Base-by-base conservation (phyloP, 495 filamentous ascomycete species). In the Clohesyomyces aquaticus region DNA sequence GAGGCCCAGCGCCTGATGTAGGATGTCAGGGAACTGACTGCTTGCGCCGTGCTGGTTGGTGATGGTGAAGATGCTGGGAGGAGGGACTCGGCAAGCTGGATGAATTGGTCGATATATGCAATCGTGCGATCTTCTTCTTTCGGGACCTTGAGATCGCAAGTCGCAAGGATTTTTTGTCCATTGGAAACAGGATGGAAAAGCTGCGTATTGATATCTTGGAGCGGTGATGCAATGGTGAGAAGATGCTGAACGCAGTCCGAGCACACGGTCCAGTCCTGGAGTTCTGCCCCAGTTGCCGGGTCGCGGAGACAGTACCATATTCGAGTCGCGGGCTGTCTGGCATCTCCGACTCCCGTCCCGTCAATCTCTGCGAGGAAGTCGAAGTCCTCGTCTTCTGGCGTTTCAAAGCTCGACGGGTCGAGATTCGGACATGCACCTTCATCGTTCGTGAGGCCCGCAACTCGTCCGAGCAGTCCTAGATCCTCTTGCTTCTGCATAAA, bases 351-450 rank as follows among this genome's bases (percentile, higher is more conserved):
- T n/a, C n/a, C n/a, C n/a, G n/a, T n/a, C n/a, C n/a, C n/a, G n/a
- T n/a, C n/a, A n/a, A n/a, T n/a, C n/a, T n/a, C n/a, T n/a, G n/a
- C n/a, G n/a, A n/a, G n/a, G n/a, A n/a, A n/a, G n/a, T n/a, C n/a
- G n/a, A n/a, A n/a, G n/a, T n/a, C n/a, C n/a, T n/a, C n/a, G n/a
- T n/a, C n/a, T n/a, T 9, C 6, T 14, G 4, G 25, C 41, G 25
- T 57, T 14, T 27, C 54, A 3, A 8, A 12, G 6, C 16, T 27
- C 38, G 10, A 8, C 8, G 10, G 8, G 14, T 46, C 54, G 6
- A 57, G 21, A 26, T 57, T 57, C 18, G 54, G 54, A 46, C 54
- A 57, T 45, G 19, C 14, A 18, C 54, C 54, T 21, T 57, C 54
- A 3, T 25, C 3, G 27, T 43, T 4, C 22, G 14, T 6, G 3